These are phyloP conservation scores for Talaromyces piceae DNA, from an alignment of 2,329 filamentous ascomycete species.

Conservation along the genomic window DNA sequence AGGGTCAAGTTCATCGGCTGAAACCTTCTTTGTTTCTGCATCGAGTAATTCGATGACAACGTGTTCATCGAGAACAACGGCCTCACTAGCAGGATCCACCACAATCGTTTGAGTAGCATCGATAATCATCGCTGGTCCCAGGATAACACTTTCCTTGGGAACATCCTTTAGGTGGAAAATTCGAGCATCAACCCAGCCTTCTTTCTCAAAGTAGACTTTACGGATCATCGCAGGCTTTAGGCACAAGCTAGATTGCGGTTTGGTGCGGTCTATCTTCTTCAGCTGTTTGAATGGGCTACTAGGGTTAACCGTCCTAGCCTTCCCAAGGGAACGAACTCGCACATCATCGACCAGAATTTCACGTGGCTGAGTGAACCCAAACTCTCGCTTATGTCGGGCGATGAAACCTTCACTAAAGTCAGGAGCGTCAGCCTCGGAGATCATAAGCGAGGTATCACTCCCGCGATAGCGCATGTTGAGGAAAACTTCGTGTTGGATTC, in stretches of 20 bases:
- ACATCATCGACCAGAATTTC: slow-evolving; percentile 35
- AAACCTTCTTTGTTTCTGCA: slow-evolving; percentile 39
- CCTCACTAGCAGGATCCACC: slow-evolving; percentile 69
- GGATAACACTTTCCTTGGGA: slow-evolving; percentile 15
- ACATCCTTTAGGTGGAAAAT: slow-evolving; percentile 23
- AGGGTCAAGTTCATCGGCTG: slow-evolving; percentile 35
- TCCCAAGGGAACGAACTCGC: slow-evolving; percentile 27
- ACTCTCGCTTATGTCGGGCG: slow-evolving; percentile 33
- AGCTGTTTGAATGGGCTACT: slow-evolving; percentile 15
- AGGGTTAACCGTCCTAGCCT: slow-evolving; percentile 8
- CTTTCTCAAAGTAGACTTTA: slow-evolving; percentile 22
- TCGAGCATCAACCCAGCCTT: slow-evolving; percentile 19
- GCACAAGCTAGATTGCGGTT: neutral
- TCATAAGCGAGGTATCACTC: slow-evolving; percentile 38
- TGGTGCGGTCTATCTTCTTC: slow-evolving; percentile 12
- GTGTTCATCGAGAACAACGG: slow-evolving; percentile 74
- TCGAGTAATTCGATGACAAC: slow-evolving; percentile 74
- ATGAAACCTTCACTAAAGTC: slow-evolving; percentile 33
- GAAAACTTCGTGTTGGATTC: slow-evolving; percentile 29
- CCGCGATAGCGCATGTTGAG: slow-evolving; percentile 40
- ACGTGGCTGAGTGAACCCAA: slow-evolving; percentile 33
- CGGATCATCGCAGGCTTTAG: slow-evolving; percentile 15
- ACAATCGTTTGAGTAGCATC: slow-evolving; percentile 75
- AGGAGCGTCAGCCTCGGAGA: slow-evolving; percentile 27
- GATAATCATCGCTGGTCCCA: slow-evolving; percentile 50